These are phyloP conservation scores for Microbotryum lychnidis-dioicae DNA, from an alignment of 1,284 basidiomycete genomes.

Conservation along the genomic window DNA sequence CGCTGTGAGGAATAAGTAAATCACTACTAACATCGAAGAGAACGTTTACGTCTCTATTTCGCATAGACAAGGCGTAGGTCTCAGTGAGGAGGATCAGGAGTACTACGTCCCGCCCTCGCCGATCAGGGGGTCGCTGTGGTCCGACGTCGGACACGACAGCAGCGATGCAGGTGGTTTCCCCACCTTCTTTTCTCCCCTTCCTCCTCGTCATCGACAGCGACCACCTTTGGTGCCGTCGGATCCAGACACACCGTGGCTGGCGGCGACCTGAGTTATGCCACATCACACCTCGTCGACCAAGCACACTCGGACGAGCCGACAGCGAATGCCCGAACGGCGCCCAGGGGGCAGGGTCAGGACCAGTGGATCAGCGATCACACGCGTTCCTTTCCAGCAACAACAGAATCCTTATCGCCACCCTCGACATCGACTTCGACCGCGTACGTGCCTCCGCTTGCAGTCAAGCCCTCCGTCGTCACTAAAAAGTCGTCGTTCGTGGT, in stretches of 20 bases:
- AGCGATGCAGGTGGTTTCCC: neutral
- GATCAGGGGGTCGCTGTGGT: slow-evolving; percentile 13
- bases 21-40: neutral
- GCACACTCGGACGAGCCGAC: neutral
- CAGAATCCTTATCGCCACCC: neutral
- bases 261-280: neutral
- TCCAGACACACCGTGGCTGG: neutral
- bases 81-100: slow-evolving; percentile 25
- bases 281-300: neutral
- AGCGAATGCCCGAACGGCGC: neutral
- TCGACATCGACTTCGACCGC: neutral
- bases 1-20: neutral
- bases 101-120: slow-evolving; percentile 29
- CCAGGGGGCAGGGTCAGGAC: neutral
- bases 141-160: slow-evolving; percentile 17
- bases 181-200: no score
- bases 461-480: neutral
- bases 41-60: neutral
- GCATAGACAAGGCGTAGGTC: slow-evolving; percentile 24
- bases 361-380: neutral
- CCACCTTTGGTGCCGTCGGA: neutral
- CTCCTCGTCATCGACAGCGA: neutral
- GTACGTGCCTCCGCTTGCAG: neutral
- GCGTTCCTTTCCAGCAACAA: neutral
- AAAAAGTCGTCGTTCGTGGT: slow-evolving; percentile 26